Conservation (phyloP, 139 green algal genomes). For the Chlorella sp. region DNA sequence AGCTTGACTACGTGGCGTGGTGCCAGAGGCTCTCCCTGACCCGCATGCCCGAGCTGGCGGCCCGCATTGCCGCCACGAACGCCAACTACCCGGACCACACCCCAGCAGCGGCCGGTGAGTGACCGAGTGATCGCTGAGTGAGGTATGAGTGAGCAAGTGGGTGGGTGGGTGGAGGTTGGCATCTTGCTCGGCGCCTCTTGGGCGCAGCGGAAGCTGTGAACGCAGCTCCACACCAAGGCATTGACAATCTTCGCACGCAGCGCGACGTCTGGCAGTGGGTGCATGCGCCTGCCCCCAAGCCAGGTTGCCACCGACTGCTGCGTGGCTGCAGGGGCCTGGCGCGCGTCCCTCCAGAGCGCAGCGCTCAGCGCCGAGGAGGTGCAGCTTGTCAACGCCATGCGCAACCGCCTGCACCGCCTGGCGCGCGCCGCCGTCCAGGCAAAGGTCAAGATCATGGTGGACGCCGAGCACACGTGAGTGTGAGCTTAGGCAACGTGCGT, state of each 20-base stretch:
- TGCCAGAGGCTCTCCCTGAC: not conserved
- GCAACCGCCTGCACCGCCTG: constrained; percentile 50
- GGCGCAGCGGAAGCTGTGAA: no score
- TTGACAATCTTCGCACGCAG: no score
- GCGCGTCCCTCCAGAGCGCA: not conserved
- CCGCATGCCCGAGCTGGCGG: not conserved
- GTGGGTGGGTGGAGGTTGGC: no score
- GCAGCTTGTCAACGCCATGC: constrained; percentile 57
- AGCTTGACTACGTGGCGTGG: not conserved
- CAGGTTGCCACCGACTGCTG: not conserved
- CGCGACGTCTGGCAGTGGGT: not conserved
- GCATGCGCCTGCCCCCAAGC: not conserved
- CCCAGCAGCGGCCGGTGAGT: no score
- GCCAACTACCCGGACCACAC: not conserved
- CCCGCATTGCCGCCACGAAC: not conserved
- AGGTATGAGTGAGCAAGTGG: not conserved
- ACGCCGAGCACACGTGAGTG: constrained; percentile 68
- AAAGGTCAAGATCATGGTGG: constrained; percentile 61
- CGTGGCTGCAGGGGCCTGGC: not conserved
- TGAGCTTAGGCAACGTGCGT: not conserved
- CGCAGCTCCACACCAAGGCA: no score
- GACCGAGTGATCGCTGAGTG: not conserved
- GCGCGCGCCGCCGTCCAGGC: constrained; percentile 31
- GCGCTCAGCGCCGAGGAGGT: constrained; percentile 64
- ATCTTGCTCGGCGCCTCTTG: no score